A percentile compares a stretch with the other conserved stretches of the same genome.
These are phyloP conservation scores for Taphrina pruni DNA, from an alignment of 1,139 yeast species.

Conservation along the genomic window DNA sequence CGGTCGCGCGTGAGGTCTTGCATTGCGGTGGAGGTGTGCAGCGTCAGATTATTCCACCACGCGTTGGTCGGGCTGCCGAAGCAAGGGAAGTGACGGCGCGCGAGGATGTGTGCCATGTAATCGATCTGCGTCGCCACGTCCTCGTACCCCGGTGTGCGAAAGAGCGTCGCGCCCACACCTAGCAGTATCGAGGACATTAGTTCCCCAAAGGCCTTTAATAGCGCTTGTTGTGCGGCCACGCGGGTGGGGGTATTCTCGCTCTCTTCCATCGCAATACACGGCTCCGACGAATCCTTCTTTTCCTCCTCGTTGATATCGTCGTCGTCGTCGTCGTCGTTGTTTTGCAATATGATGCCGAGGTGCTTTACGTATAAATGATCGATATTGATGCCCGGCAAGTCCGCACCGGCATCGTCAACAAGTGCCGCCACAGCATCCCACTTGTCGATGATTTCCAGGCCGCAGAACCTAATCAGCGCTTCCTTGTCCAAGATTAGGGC, in stretches of 20 bases:
- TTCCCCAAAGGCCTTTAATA: constrained; percentile 17
- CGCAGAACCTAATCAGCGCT: constrained; percentile 6
- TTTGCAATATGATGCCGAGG: constrained; percentile 27
- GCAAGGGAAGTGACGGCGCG: constrained; percentile 20
- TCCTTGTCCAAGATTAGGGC: constrained; percentile 18
- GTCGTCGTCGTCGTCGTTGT: not conserved
- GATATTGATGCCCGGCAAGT: constrained; percentile 19
- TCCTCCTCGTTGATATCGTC: not conserved
- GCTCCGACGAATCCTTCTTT: not conserved
- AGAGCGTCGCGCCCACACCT: constrained; percentile 20
- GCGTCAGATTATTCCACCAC: constrained; percentile 27
- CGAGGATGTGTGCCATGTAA: constrained; percentile 30
- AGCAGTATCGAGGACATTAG: constrained; percentile 17
- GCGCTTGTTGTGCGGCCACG: constrained; percentile 19
- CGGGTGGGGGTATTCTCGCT: constrained; percentile 13
- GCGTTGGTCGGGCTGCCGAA: constrained; percentile 23
- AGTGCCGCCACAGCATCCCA: constrained; percentile 25
- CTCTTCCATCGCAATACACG: constrained; percentile 30
- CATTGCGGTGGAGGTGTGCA: constrained; percentile 14
- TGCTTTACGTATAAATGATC: constrained; percentile 25
- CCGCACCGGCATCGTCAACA: not conserved
- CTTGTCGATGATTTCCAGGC: not conserved
- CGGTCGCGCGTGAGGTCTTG: constrained; percentile 24
- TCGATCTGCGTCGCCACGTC: constrained; percentile 29
- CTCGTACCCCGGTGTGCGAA: constrained; percentile 15